These are phyloP conservation scores for Knoxdaviesia capensis DNA, from an alignment of 2,329 filamentous ascomycete genomes.

Conservation along the genomic window DNA sequence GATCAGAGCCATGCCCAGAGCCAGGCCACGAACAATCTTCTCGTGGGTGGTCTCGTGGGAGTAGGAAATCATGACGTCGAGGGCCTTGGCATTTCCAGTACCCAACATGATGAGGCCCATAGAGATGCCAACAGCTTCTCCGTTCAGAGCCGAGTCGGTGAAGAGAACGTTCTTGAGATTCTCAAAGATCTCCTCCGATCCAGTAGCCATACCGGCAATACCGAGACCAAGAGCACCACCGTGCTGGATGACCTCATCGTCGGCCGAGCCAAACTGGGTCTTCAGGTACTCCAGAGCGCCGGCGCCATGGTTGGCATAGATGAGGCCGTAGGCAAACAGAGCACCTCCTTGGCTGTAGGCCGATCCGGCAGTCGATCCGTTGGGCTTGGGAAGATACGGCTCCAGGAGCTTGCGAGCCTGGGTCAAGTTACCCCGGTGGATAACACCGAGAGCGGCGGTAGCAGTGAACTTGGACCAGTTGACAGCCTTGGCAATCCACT, in stretches of 20 bases:
- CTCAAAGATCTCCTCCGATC: slow-evolving; percentile 76
- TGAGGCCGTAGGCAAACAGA: slow-evolving; percentile 83
- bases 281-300: slow-evolving; percentile 69
- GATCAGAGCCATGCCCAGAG: slow-evolving; percentile 91
- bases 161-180: slow-evolving; percentile 78
- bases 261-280: slow-evolving; percentile 51
- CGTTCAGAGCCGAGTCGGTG: slow-evolving; percentile 86
- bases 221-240: slow-evolving; percentile 87
- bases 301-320: slow-evolving; percentile 93
- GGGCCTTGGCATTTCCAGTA: slow-evolving; percentile 80
- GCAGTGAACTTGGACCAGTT: slow-evolving; percentile 99
- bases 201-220: slow-evolving; percentile 94
- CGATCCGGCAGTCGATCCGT: slow-evolving; percentile 40
- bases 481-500: slow-evolving; percentile 94
- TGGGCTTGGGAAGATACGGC: slow-evolving; percentile 73
- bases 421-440: slow-evolving; percentile 84
- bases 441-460: slow-evolving; percentile 86
- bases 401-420: slow-evolving; percentile 87
- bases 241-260: slow-evolving; percentile 90
- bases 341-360: slow-evolving; percentile 93
- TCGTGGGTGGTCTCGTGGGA: slow-evolving; percentile 96
- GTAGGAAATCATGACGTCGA: slow-evolving; percentile 95
- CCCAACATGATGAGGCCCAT: slow-evolving; percentile 98
- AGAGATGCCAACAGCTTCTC: slow-evolving; percentile 82
- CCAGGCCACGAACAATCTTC: slow-evolving; percentile 92